phyloP scores from a whole-genome alignment of 768 basidiomycete species.

The Rhodosporidiobolus sp. region DNA sequence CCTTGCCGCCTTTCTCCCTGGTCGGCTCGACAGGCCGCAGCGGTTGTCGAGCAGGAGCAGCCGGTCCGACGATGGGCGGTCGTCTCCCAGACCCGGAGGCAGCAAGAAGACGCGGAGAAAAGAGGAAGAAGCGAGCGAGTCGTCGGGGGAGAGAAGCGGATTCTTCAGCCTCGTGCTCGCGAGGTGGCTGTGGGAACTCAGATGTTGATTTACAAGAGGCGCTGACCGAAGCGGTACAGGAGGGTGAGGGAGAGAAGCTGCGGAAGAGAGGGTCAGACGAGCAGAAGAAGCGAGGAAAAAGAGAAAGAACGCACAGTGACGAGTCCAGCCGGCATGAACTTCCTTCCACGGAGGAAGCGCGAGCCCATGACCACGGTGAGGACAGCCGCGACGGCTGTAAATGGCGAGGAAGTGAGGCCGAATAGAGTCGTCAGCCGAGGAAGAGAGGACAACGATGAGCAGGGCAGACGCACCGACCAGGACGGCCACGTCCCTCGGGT shows the following conservation, averaged over 20 bases:
- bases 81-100: no score
- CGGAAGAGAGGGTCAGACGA: not conserved
- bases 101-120: no score
- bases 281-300: not conserved
- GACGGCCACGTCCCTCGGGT: constrained; percentile 22
- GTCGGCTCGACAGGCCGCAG: no score
- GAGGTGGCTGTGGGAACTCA: not conserved
- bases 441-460: not conserved
- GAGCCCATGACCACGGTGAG: constrained; percentile 39
- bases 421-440: not conserved
- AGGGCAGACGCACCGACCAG: constrained; percentile 24
- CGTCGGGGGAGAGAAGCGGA: no score
- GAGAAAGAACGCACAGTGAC: not conserved
- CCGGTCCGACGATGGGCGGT: no score
- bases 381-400: constrained; percentile 20
- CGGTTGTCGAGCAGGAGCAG: no score
- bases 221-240: constrained; percentile 35
- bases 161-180: no score
- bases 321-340: constrained; percentile 43
- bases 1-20: no score
- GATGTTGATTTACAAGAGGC: constrained; percentile 1
- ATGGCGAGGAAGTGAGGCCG: not conserved
- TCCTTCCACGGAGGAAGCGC: constrained; percentile 24
- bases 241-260: constrained; percentile 37
- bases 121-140: no score